Percentiles rank a stretch among this genome's conserved stretches.
Conservation (phyloP, 148 eudicot species). For the Chenopodium album region DNA sequence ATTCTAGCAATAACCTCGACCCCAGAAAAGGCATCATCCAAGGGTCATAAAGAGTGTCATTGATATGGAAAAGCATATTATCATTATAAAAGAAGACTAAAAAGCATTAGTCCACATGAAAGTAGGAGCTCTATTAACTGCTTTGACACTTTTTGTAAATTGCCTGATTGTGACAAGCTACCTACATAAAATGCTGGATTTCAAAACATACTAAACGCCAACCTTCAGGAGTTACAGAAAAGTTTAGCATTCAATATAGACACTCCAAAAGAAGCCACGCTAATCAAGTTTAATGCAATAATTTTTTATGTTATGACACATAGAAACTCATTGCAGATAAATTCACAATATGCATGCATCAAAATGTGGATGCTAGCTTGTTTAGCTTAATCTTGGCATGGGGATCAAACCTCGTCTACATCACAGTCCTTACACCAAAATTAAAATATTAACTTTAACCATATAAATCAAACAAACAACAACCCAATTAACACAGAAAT, state of each 20-base stretch:
- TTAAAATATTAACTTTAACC: too few relatives aligned
- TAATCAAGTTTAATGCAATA: conserved; percentile 2
- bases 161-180: neutral
- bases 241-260: neutral
- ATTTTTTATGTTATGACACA: neutral
- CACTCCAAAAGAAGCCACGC: neutral
- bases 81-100: neutral
- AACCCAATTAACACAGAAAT: too few relatives aligned
- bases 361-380: too few relatives aligned
- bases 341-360: neutral
- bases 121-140: neutral
- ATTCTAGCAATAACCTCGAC: neutral
- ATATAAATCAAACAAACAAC: too few relatives aligned
- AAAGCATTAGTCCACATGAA: neutral
- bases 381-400: too few relatives aligned
- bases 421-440: neutral
- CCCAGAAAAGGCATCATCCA: neutral
- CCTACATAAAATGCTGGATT: neutral
- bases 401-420: too few relatives aligned
- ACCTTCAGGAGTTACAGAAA: neutral
- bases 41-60: neutral
- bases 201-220: neutral
- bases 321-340: neutral
- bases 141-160: neutral
- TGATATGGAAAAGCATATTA: neutral